Base-by-base conservation (phyloP, 2,329 filamentous ascomycete genomes). In the Alternaria hordeiaustralica region DNA sequence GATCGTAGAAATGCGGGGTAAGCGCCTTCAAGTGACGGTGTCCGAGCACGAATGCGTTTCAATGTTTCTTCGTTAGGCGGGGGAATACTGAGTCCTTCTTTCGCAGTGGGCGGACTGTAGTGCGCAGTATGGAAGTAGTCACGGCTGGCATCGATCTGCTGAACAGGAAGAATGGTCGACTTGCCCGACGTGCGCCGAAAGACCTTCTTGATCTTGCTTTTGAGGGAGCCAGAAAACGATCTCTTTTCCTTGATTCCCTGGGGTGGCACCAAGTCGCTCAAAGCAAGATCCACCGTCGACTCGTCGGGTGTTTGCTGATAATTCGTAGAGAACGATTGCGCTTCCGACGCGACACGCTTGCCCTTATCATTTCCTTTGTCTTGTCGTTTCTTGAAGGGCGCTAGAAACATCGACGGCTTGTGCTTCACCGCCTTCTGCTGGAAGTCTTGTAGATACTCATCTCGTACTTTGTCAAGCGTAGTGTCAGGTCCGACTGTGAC, bases 141-240 rank as follows among this genome's bases (percentile, higher is more conserved):
- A 7, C 78, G 75, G 26, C 74, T 78, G 3, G 87, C 82, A 43
- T 84, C 79, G 15, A 88, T 81, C 60, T 89, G 87, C 65, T 89
- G 87, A 23, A 82, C 79, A 4, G 86, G 86, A 10, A 88, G 63
- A 20, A 51, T 67, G n/a, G 70, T 61, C 2, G 68, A 53, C 45
- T 66, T 73, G 20, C 65, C 72, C 3, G 79, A 80, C 13, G 71
- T 68, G 25, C 83, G 78, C 25, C 82, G 81, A 66, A 91, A 88
- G 0, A 90, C 81, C 41, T 79, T 85, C 75, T 85, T 90, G 63
- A 93, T 71, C 61, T 84, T 91, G 51, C 83, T 85, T 71, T 85
- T 90, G 43, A 93, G 71, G 0, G 85, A 87, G 15, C 83, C 85
- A 0, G 90, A 92, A 13, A 89, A 87, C 30, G 88, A 89, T 23